These are phyloP conservation scores for Cornus florida DNA, from an alignment of 148 eudicot genomes.

Conservation along the genomic window DNA sequence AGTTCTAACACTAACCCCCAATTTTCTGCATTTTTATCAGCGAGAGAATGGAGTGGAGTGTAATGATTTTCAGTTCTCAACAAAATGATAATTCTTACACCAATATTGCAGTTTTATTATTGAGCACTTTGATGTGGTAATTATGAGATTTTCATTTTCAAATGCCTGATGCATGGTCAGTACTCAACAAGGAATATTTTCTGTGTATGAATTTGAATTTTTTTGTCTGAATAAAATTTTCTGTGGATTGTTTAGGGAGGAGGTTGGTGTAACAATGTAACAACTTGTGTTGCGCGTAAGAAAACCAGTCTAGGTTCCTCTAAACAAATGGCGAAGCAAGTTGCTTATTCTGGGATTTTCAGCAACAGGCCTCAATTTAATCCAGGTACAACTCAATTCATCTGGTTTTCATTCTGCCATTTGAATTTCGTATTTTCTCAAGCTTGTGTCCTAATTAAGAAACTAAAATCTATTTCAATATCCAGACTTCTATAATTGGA, in stretches of 20 bases:
- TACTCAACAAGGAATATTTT: no score
- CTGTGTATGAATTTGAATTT: background rate
- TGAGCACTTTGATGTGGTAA: background rate
- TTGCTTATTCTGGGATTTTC: slow-evolving; percentile 74
- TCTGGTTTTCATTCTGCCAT: background rate
- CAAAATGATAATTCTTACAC: background rate
- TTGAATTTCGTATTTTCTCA: background rate
- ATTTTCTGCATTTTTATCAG: background rate
- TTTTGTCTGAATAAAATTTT: background rate
- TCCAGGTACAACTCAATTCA: slow-evolving; percentile 47
- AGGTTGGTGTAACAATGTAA: slow-evolving; percentile 86
- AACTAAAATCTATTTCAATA: slow-evolving; percentile 6
- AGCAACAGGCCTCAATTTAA: slow-evolving; percentile 50
- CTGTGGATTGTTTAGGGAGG: slow-evolving; percentile 56
- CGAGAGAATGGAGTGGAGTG: background rate
- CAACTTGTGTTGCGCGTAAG: slow-evolving; percentile 65
- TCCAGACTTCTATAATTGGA: slow-evolving; percentile 92
- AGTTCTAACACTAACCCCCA: background rate
- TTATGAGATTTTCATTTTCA: no score
- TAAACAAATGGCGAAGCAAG: slow-evolving; percentile 46
- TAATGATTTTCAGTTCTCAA: background rate
- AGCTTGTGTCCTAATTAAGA: background rate
- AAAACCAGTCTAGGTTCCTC: slow-evolving; percentile 70
- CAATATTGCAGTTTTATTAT: background rate
- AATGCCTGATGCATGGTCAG: no score